Percentiles rank a stretch among this genome's conserved stretches.
phyloP scores from a whole-genome alignment of 192 early-diverging fungal species.

The Entomortierella beljakovae region DNA sequence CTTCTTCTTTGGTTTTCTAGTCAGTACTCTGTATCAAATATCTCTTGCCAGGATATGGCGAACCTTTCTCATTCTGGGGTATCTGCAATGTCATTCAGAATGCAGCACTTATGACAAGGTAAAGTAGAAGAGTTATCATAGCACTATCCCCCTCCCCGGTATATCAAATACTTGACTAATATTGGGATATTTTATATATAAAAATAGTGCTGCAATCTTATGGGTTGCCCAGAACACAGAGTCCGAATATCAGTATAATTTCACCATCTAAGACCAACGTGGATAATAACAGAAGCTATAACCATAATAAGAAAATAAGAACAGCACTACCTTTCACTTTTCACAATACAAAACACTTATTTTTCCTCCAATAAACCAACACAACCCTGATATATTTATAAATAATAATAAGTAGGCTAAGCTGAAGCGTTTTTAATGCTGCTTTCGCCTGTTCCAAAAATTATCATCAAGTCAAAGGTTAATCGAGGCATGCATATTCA shows the following conservation, averaged over 20 bases:
- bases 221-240: conserved; percentile 55
- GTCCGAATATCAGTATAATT: conserved; percentile 53
- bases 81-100: conserved; percentile 52
- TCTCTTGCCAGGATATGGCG: conserved; percentile 25
- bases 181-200: neutral
- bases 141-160: neutral
- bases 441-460: neutral
- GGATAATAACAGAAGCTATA: too few relatives aligned
- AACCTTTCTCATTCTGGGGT: conserved; percentile 40
- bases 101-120: conserved; percentile 40
- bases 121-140: neutral
- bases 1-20: neutral
- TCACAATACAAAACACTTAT: too few relatives aligned
- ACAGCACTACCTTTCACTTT: too few relatives aligned
- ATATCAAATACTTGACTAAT: neutral
- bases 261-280: conserved; percentile 40
- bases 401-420: neutral
- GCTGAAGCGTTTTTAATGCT: neutral
- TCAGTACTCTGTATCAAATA: conserved; percentile 50
- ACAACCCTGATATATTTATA: too few relatives aligned
- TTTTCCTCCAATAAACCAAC: too few relatives aligned
- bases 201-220: conserved; percentile 40
- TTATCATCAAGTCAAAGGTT: neutral
- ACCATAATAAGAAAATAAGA: too few relatives aligned
- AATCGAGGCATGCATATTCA: neutral